A percentile compares a stretch with the other conserved stretches of the same genome.
Conservation (phyloP, 176 grass and related monocot species). For the Oryza glaberrima region DNA sequence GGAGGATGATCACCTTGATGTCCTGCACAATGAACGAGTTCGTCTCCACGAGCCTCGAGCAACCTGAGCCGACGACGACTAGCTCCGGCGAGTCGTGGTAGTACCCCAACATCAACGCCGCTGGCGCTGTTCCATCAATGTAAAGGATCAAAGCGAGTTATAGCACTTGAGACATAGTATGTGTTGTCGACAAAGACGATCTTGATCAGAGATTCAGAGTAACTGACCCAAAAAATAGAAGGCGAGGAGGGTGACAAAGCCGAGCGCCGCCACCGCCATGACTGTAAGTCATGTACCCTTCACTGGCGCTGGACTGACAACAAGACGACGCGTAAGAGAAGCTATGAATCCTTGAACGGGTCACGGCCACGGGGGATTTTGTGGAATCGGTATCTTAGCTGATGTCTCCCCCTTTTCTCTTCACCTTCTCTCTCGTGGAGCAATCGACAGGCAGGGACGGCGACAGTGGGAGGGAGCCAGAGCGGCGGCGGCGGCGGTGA, state of each 20-base stretch:
- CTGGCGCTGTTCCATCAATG: constrained; percentile 42
- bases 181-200: background rate
- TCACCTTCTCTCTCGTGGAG: too few relatives aligned
- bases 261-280: constrained; percentile 40
- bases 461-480: too few relatives aligned
- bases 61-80: constrained; percentile 47
- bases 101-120: constrained; percentile 57
- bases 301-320: background rate
- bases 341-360: background rate
- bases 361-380: background rate
- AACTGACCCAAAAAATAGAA: constrained; percentile 58
- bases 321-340: background rate
- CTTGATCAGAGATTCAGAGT: background rate
- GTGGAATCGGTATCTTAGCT: background rate
- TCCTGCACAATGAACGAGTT: constrained; percentile 53
- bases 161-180: background rate
- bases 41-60: constrained; percentile 58
- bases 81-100: constrained; percentile 52
- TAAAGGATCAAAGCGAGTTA: too few relatives aligned
- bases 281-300: background rate
- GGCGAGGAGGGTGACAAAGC: constrained; percentile 52
- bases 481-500: too few relatives aligned
- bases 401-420: background rate
- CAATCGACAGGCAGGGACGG: too few relatives aligned
- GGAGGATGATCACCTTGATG: constrained; percentile 42